These are phyloP conservation scores for Gynochthodes officinalis DNA, from an alignment of 257 asterid genomes.

Conservation along the genomic window DNA sequence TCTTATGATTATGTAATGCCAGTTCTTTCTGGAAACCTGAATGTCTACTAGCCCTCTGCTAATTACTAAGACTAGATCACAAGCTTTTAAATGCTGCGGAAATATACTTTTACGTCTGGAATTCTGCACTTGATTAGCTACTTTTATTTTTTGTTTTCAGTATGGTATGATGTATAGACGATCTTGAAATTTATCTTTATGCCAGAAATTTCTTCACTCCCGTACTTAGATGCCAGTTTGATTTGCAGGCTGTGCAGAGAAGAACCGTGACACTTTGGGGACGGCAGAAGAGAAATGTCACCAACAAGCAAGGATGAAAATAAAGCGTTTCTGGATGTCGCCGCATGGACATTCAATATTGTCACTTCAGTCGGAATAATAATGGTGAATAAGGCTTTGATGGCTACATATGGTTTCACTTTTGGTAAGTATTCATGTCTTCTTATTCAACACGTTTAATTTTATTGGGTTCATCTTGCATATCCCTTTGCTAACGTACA, in stretches of 20 bases:
- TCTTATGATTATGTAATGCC: neutral
- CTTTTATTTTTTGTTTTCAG: neutral
- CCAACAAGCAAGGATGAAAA: conserved; percentile 45
- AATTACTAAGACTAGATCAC: neutral
- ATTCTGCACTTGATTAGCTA: neutral
- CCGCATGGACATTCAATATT: conserved; percentile 68
- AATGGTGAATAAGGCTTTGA: conserved; percentile 55
- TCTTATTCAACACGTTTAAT: neutral
- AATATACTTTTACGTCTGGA: neutral
- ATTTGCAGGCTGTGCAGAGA: neutral
- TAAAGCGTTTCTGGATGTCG: conserved; percentile 43
- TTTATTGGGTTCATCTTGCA: neutral
- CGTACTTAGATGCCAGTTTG: neutral
- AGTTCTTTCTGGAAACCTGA: neutral
- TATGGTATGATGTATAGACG: neutral
- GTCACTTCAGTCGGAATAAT: conserved; percentile 67
- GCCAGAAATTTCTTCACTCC: neutral
- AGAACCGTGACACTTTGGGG: conserved; percentile 17
- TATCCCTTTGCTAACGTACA: neutral
- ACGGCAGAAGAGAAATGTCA: conserved; percentile 38
- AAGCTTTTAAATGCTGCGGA: neutral
- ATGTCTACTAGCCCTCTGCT: neutral
- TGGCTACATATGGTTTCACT: conserved; percentile 65
- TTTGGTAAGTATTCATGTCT: conserved; percentile 36
- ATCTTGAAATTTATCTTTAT: neutral